Evolutionary conservation across 306 rosid species (phyloP), one percentile per base, ranked within the genome.

Genomic region (Begonia masoniana): DNA sequence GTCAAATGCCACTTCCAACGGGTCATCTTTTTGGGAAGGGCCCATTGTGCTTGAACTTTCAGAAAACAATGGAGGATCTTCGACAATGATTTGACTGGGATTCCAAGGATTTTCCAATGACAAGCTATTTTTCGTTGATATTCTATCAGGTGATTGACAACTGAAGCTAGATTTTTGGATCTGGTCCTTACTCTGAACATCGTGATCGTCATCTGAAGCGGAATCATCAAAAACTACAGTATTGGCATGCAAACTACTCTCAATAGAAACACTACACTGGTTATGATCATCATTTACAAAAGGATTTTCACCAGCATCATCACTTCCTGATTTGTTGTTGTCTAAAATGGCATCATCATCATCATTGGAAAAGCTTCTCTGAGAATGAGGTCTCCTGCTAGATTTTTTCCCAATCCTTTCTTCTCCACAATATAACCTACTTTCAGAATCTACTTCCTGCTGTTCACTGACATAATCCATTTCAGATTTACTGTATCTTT

Each of bases 161-260:
- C 68, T 62, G 48, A 68, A 64, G 58, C 72, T 69, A 57, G 87
- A 65, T 67, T 66, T 81, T 63, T 59, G 74, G 55, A 58, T 76
- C 49, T 16, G 76, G 59, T 68, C 50, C n/a, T 63, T 69, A 7
- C 71, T 57, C 43, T 67, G 73, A 51, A 47, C 42, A 56, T 70
- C 73, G 61, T 68, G 72, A 77, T 72, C 84, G 56, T 69, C 86
- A 13, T 83, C 99, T 10, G 87, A 78, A 49, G 62, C 84, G 15
- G 73, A 83, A 65, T 86, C 86, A 53, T 91, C 99, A 70, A 86
- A 91, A 39, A 62, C 69, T 60, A 64, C 65, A 48, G 82, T 31
- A 59, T 75, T 62, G 52, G 67, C 77, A 54, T 63, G 55, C 48
- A 77, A 71, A 72, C 56, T 60, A 15, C 58, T 63, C 61, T 69